Conservation (phyloP, 1,284 basidiomycete genomes). For the Rhodotorula sp. region DNA sequence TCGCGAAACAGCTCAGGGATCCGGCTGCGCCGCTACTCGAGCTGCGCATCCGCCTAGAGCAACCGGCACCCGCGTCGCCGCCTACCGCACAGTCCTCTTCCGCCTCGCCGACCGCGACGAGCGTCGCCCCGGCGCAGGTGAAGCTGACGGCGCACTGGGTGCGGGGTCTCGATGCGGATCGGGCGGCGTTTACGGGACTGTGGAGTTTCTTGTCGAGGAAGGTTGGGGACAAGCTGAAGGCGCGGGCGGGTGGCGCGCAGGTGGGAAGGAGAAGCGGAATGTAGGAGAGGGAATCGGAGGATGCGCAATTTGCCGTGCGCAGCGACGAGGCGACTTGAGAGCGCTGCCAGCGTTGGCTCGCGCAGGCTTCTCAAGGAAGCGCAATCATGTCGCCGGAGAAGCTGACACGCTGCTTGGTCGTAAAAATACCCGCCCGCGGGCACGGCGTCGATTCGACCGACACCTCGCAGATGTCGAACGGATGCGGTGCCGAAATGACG, state of each 20-base stretch:
- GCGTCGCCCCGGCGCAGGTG: background rate
- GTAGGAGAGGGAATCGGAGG: background rate
- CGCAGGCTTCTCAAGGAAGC: background rate
- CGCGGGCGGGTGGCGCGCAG: background rate
- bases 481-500: conserved; percentile 26
- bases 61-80: background rate
- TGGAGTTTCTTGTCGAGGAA: conserved; percentile 9
- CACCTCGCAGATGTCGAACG: conserved; percentile 10
- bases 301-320: background rate
- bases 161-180: background rate
- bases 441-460: conserved; percentile 23
- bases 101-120: background rate
- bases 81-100: background rate
- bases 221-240: conserved; percentile 1
- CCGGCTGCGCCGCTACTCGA: background rate
- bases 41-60: background rate
- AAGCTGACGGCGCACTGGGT: conserved; percentile 4
- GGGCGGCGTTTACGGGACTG: background rate
- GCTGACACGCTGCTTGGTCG: background rate
- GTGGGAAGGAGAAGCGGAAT: background rate
- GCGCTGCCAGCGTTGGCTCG: background rate
- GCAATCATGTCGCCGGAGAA: conserved; percentile 5
- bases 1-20: background rate
- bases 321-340: background rate
- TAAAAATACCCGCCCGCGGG: background rate